These are phyloP conservation scores for Phytophthora podocarpi DNA, from an alignment of 352 stramenopile genomes.

Conservation along the genomic window DNA sequence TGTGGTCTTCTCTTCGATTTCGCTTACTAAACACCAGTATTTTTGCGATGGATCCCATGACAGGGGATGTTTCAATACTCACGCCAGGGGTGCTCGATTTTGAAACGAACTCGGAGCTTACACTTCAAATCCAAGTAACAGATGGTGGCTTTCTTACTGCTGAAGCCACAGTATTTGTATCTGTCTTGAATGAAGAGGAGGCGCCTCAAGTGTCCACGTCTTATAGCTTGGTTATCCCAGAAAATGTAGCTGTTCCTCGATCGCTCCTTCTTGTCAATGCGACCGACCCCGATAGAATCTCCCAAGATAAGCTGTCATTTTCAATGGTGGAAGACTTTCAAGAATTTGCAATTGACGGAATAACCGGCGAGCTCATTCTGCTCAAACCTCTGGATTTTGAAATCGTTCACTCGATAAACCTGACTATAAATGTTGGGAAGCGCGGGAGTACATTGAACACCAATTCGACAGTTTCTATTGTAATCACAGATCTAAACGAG, in stretches of 20 bases:
- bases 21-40: slow-evolving; percentile 14
- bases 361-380: slow-evolving; percentile 20
- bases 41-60: slow-evolving; percentile 16
- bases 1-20: slow-evolving; percentile 25
- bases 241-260: slow-evolving; percentile 48
- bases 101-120: slow-evolving; percentile 19
- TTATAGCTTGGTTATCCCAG: slow-evolving; percentile 13
- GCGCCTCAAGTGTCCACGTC: slow-evolving; percentile 1
- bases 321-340: slow-evolving; percentile 6
- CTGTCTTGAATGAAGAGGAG: slow-evolving; percentile 32
- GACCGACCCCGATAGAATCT: slow-evolving; percentile 48
- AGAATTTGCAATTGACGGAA: slow-evolving; percentile 18
- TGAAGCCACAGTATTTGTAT: slow-evolving; percentile 18
- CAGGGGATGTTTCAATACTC: slow-evolving; percentile 17
- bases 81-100: slow-evolving; percentile 22
- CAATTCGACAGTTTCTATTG: slow-evolving; percentile 18
- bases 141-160: slow-evolving; percentile 24
- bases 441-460: not conserved
- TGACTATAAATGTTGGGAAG: slow-evolving; percentile 27
- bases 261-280: slow-evolving; percentile 49
- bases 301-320: slow-evolving; percentile 38
- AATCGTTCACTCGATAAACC: not conserved
- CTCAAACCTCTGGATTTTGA: slow-evolving; percentile 27
- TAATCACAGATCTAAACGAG: slow-evolving; percentile 25
- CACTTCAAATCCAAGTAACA: slow-evolving; percentile 15